A percentile compares a stretch with the other conserved stretches of the same genome.
phyloP scores from a whole-genome alignment of 2,329 filamentous ascomycete species.

The Neofusicoccum umdonicola region DNA sequence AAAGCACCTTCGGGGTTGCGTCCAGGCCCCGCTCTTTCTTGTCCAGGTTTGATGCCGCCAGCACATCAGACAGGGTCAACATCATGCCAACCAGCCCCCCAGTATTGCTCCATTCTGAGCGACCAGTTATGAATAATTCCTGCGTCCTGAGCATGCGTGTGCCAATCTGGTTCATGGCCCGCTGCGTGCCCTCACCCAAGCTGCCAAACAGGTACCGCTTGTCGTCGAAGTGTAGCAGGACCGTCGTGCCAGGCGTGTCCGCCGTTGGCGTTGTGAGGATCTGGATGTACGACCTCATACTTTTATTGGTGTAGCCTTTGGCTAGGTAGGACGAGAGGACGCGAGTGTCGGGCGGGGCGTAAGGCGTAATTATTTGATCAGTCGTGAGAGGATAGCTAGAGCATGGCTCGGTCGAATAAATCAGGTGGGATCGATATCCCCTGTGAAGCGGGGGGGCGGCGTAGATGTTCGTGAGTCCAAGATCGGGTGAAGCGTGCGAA shows the following conservation, averaged over 20 bases:
- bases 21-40: slow-evolving; percentile 30
- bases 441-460: not conserved
- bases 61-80: slow-evolving; percentile 73
- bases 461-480: not conserved
- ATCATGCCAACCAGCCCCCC: slow-evolving; percentile 85
- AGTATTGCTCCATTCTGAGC: slow-evolving; percentile 68
- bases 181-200: slow-evolving; percentile 79
- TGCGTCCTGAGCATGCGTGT: slow-evolving; percentile 63
- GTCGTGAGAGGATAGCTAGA: not conserved
- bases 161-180: slow-evolving; percentile 68
- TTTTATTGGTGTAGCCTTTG: not conserved
- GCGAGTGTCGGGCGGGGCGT: not conserved
- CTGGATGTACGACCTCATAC: slow-evolving; percentile 54
- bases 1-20: slow-evolving; percentile 27
- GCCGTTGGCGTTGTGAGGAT: slow-evolving; percentile 79
- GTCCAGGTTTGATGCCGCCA: slow-evolving; percentile 46
- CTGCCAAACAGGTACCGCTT: slow-evolving; percentile 84
- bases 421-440: not conserved
- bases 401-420: slow-evolving; percentile 5
- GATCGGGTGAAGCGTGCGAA: not conserved
- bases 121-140: slow-evolving; percentile 81
- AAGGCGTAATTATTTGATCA: not conserved
- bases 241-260: slow-evolving; percentile 77
- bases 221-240: slow-evolving; percentile 77
- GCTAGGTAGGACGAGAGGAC: not conserved